phyloP scores from a whole-genome alignment of 805 yeast genomes.

The Citeromyces matritensis region DNA sequence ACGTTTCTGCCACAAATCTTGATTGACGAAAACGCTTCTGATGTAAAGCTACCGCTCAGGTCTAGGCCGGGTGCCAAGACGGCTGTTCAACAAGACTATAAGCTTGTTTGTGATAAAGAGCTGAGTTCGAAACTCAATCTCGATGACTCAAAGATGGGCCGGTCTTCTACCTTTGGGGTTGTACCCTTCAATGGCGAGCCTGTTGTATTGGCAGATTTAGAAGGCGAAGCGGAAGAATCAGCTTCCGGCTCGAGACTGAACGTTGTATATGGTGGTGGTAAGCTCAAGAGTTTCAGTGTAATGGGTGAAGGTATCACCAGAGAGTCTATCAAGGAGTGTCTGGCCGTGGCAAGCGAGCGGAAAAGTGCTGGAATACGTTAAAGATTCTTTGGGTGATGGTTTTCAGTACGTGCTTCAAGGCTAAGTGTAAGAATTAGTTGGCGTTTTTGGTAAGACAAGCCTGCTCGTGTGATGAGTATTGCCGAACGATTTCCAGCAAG shows the following conservation, averaged over 20 bases:
- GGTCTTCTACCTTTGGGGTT: constrained; percentile 46
- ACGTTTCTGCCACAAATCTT: constrained; percentile 54
- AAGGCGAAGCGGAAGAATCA: constrained; percentile 73
- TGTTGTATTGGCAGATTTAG: constrained; percentile 55
- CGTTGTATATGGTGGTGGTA: constrained; percentile 16
- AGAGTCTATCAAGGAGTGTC: constrained; percentile 28
- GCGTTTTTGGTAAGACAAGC: no score
- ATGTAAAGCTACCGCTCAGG: constrained; percentile 16
- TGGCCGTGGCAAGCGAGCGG: constrained; percentile 21
- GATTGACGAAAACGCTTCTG: constrained; percentile 45
- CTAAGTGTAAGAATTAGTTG: no score
- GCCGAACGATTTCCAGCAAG: no score
- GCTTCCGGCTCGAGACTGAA: constrained; percentile 38
- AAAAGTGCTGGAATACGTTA: no score
- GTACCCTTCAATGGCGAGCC: constrained; percentile 15
- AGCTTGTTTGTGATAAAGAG: constrained; percentile 40
- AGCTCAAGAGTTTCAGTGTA: constrained; percentile 9
- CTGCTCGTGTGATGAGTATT: no score
- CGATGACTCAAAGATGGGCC: constrained; percentile 20
- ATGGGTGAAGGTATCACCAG: constrained; percentile 19
- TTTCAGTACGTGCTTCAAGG: no score
- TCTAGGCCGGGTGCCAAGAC: constrained; percentile 18
- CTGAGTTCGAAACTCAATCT: constrained; percentile 21
- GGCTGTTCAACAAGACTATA: constrained; percentile 28
- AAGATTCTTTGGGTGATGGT: no score